Evolutionary conservation across 352 stramenopile species (phyloP).

Genomic region (Pythium rishiriense): DNA sequence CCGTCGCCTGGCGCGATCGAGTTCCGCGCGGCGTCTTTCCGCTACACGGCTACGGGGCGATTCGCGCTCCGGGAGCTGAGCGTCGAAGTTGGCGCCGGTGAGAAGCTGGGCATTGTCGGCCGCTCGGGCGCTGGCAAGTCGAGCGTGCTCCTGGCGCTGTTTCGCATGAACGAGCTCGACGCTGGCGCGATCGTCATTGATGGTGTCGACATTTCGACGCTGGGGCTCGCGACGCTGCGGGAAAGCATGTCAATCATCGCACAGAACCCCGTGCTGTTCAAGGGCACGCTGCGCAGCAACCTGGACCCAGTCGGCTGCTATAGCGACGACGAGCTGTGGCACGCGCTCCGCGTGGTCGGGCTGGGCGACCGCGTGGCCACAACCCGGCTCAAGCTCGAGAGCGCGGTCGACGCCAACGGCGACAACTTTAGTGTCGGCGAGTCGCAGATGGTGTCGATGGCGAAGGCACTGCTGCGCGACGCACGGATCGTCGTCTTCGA

Average conservation of each 20-base stretch:
- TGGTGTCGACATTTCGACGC: conserved; percentile 70
- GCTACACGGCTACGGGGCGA: conserved; percentile 81
- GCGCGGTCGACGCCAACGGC: conserved; percentile 89
- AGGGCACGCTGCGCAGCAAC: conserved; percentile 86
- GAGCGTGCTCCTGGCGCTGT: conserved; percentile 89
- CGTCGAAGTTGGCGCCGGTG: conserved; percentile 53
- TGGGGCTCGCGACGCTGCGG: conserved; percentile 82
- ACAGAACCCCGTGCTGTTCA: conserved; percentile 92
- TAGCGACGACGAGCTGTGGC: conserved; percentile 65
- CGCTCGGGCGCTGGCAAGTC: conserved; percentile 86
- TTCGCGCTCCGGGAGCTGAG: conserved; percentile 38
- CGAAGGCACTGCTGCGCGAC: conserved; percentile 82
- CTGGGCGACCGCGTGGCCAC: conserved; percentile 53
- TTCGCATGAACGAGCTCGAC: conserved; percentile 91
- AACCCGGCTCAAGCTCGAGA: conserved; percentile 76
- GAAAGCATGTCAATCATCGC: conserved; percentile 91
- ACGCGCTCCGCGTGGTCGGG: conserved; percentile 41
- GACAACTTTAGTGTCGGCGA: conserved; percentile 90
- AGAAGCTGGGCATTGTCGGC: conserved; percentile 90
- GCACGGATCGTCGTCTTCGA: conserved; percentile 73
- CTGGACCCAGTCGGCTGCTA: conserved; percentile 90
- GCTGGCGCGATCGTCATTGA: conserved; percentile 89
- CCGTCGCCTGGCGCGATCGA: conserved; percentile 65
- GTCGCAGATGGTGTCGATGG: conserved; percentile 44
- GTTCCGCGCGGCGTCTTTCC: conserved; percentile 85